Base-by-base conservation (phyloP, 495 filamentous ascomycete species). In the Aspergillus wentii region DNA sequence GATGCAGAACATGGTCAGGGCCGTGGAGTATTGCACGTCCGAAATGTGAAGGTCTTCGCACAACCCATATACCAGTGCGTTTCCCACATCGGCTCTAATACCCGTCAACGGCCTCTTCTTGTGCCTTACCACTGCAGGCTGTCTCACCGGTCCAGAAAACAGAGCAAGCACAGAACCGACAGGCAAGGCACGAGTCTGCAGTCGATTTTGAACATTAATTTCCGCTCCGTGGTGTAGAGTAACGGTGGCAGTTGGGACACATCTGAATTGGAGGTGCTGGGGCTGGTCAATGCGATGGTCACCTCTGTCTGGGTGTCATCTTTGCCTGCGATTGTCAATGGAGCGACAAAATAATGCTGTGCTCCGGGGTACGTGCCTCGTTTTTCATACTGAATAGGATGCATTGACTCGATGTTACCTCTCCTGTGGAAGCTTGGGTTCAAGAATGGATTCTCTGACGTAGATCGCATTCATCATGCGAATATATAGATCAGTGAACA, bases 61-160 rank as follows among this genome's bases (percentile, higher is more conserved):
- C 13, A 84, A 57, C 28, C 71, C 66, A 33, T 80, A 78, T 32
- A 70, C 49, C 18, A 60, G 59, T 9, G 76, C 75, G 54, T 78
- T 79, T 36, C 56, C 65, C 33, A 68, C 70, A 43, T 79, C 78
- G 51, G 78, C 71, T 18, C 26, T 45, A 9, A 7, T 18, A 27
- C 11, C 11, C 26, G 26, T 29, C 26, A 29, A 13, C n/a, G n/a
- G n/a, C n/a, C n/a, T n/a, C 14, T 10, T 3, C 3, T 30, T 27
- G 25, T 13, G 13, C 18, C 7, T 45, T 35, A 30, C 43, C 41
- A 26, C 49, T 37, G 29, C 43, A 19, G 15, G 8, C 17, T 18
- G 4, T 30, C 34, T 31, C 21, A 44, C 28, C 34, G 5, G 20
- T 44, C 41, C 32, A 44, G 20, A 22, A 21, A 31, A 15, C 23